Percentiles rank a stretch among this genome's conserved stretches.
phyloP scores from a whole-genome alignment of 768 basidiomycete genomes.

The Termitomyces sp. region DNA sequence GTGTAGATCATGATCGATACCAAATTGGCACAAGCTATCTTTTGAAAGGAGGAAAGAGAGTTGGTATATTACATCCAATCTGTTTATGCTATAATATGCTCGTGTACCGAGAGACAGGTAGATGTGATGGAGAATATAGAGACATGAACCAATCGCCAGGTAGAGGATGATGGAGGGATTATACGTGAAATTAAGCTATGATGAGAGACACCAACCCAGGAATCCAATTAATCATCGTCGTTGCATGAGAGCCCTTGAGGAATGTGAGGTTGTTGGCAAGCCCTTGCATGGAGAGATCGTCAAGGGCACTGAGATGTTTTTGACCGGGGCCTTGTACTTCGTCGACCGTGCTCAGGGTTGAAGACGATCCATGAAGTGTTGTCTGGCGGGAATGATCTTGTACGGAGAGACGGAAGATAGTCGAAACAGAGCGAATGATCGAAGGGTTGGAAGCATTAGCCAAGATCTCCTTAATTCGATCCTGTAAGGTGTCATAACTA shows the following conservation, averaged over 20 bases:
- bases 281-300: slow-evolving; percentile 71
- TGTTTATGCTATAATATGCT: slow-evolving; percentile 5
- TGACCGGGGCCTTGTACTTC: slow-evolving; percentile 50
- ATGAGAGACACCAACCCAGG: slow-evolving; percentile 39
- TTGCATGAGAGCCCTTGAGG: slow-evolving; percentile 49
- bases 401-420: slow-evolving; percentile 66
- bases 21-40: neutral
- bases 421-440: slow-evolving; percentile 69
- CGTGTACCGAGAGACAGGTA: neutral
- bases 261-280: slow-evolving; percentile 72
- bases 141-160: slow-evolving; percentile 5
- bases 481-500: slow-evolving; percentile 75
- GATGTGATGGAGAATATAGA: slow-evolving; percentile 7
- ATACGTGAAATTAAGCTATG: slow-evolving; percentile 21
- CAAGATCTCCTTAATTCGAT: slow-evolving; percentile 69
- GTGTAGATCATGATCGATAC: neutral
- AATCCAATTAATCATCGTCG: slow-evolving; percentile 73
- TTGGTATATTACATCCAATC: slow-evolving; percentile 8
- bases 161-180: slow-evolving; percentile 7
- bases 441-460: slow-evolving; percentile 65
- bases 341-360: slow-evolving; percentile 61
- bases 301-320: slow-evolving; percentile 54
- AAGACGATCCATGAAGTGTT: slow-evolving; percentile 48
- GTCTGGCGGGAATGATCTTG: slow-evolving; percentile 44
- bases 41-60: neutral